Base-by-base conservation (phyloP, 306 rosid genomes). In the Vigna reflexopilosa region DNA sequence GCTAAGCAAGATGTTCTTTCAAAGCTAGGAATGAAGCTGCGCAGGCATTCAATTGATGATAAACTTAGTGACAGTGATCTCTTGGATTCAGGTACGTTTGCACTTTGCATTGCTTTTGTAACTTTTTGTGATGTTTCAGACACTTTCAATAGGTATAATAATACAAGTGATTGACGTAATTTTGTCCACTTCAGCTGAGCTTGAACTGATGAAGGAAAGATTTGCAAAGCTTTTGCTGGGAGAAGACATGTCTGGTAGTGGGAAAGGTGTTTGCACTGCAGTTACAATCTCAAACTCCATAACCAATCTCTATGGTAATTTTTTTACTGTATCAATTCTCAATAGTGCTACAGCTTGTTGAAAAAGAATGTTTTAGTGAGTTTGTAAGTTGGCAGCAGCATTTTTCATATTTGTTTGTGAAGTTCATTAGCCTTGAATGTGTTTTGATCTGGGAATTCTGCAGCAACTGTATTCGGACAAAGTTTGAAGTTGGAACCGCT, bases 171-270 rank as follows among this genome's bases (percentile, higher is more conserved):
- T 59, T 81, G 22, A 62, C 58, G 45, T 83, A 5, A 56, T 69
- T 73, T 19, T 75, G 47, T 75, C n/a, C 14, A 34, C 42, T 7
- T 76, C 77, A 36, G 81, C 87, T 84, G 98, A 90, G 82, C 61
- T 91, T 77, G 97, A 93, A 79, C 44, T 86, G 84, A 90, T 93
- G 96, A 96, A 88, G 85, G 98, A 91, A 78, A 91, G 90, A 90
- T 93, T 96, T 75, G 85, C 99, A 13, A 96, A 96, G 77, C 99
- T 96, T 78, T 83, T 96, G 77, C 76, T 96, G 1, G 99, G 99
- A 19, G 99, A 96, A 86, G 99, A 96, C 86, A 93, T 96, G 99
- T 96, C 98, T 28, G 99, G 99, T 70, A 76, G 98, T 75, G 99
- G 99, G 28, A 96, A 96, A 84, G 99, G 99, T 15, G 99, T 96